Evolutionary conservation across 1,284 basidiomycete genomes (phyloP), one percentile per base, ranked within the genome.

Genomic region (Melampsora abietis-canadensis): DNA sequence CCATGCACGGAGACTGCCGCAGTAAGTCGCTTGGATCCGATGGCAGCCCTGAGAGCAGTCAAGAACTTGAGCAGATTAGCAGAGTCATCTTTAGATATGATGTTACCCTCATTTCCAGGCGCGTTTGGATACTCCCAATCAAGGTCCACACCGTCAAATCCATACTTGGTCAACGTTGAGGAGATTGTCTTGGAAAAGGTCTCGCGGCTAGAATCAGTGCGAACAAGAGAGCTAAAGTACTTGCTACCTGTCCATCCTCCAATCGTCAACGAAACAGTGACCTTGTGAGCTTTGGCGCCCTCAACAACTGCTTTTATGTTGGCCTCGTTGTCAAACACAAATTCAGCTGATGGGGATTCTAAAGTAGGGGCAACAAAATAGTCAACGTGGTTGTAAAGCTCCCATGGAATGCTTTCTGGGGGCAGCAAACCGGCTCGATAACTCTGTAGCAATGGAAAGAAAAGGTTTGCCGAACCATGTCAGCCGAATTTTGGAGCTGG

Each of bases 41-140:
- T 37, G n/a, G 48, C 21, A 12, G 64, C 24, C 17, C 69, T 47
- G 24, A 73, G 51, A 2, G 51, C 63, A 40, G 64, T 27, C 6
- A 73, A 27, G 34, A 73, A 73, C 27, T 73, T 64, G 21, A 73
- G 37, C 24, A 51, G 66, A 24, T 73, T 73, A 34, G 61, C 69
- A 31, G 69, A 73, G 62, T 73, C 69, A 51, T 65, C 62, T 30
- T 57, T 65, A 10, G 47, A 54, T 15, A 73, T 34, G 14, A 65
- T 59, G 34, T 73, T 73, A 37, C 69, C 61, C 40, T 65, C 69
- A 30, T 54, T 46, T 15, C 69, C 69, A 15, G 61, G 69, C 10
- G 65, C 63, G 30, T 48, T 51, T 21, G 72, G 72, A 47, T 74
- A 74, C 24, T 74, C 72, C 72, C 72, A 74, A 51, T 74, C 72